These are phyloP conservation scores for Fusarium vanettenii DNA, from an alignment of 2,329 filamentous ascomycete species.

Conservation along the genomic window DNA sequence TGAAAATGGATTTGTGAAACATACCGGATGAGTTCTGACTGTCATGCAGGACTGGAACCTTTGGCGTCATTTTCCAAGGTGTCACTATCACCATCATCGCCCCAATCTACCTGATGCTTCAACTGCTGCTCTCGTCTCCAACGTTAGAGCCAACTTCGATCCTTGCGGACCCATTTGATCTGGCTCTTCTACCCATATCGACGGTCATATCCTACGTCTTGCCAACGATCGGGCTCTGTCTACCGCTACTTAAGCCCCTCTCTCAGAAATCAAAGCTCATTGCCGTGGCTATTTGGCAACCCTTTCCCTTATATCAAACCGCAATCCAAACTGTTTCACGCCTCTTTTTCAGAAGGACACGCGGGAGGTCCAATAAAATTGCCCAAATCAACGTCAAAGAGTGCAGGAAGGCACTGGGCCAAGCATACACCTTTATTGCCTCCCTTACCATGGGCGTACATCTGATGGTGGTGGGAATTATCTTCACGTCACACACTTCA, in stretches of 20 bases:
- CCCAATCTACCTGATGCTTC: slow-evolving; percentile 30
- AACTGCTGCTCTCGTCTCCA: slow-evolving; percentile 24
- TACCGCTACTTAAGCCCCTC: slow-evolving; percentile 16
- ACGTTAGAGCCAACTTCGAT: not conserved
- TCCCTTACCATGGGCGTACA: slow-evolving; percentile 5
- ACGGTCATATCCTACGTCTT: slow-evolving; percentile 30
- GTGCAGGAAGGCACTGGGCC: slow-evolving; percentile 1
- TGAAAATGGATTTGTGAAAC: not conserved
- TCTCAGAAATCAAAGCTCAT: slow-evolving; percentile 14
- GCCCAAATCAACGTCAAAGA: not conserved
- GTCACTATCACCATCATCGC: slow-evolving; percentile 36
- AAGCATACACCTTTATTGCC: slow-evolving; percentile 22
- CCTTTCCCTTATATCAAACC: slow-evolving; percentile 31
- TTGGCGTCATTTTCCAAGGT: slow-evolving; percentile 34
- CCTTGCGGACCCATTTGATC: slow-evolving; percentile 22
- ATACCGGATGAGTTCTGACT: not conserved
- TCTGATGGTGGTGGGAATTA: slow-evolving; percentile 11
- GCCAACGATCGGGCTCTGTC: slow-evolving; percentile 23
- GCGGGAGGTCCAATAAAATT: not conserved
- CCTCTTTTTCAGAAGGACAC: not conserved
- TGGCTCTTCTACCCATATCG: slow-evolving; percentile 22
- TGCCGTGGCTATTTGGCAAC: slow-evolving; percentile 31
- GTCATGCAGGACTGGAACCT: slow-evolving; percentile 24
- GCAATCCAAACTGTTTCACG: not conserved
- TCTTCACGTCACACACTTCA: slow-evolving; percentile 2